phyloP scores from a whole-genome alignment of 2,329 filamentous ascomycete species.

The Hypomyces perniciosus region DNA sequence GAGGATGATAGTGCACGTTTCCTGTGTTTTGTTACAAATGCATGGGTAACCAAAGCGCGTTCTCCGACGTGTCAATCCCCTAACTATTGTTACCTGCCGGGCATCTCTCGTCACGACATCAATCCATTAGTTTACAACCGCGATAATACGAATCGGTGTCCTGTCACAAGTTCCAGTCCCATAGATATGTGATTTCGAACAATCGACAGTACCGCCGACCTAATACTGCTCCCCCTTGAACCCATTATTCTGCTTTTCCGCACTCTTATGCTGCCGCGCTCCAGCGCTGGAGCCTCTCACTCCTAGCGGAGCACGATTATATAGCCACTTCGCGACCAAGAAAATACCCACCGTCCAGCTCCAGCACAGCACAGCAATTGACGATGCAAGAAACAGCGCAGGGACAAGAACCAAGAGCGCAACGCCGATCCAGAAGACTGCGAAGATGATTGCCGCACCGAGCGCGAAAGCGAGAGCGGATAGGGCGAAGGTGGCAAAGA shows the following conservation, averaged over 20 bases:
- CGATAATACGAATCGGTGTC: too few relatives aligned
- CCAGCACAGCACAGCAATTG: conserved; percentile 59
- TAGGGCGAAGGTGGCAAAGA: conserved; percentile 62
- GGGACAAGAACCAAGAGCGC: conserved; percentile 64
- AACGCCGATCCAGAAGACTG: conserved; percentile 60
- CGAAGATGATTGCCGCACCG: conserved; percentile 57
- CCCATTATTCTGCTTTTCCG: background rate
- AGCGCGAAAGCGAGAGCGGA: conserved; percentile 58
- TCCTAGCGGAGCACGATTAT: conserved; percentile 28
- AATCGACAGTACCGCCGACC: background rate
- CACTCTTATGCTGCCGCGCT: background rate
- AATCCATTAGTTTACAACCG: too few relatives aligned
- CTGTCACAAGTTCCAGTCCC: background rate
- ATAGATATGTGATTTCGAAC: background rate
- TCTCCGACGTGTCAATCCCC: too few relatives aligned
- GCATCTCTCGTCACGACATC: background rate
- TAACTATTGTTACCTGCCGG: too few relatives aligned
- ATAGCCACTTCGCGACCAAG: conserved; percentile 41
- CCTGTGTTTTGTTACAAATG: too few relatives aligned
- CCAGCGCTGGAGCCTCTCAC: background rate
- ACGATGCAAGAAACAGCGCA: conserved; percentile 59
- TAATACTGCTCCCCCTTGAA: background rate
- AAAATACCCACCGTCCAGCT: conserved; percentile 60
- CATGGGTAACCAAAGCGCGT: too few relatives aligned
- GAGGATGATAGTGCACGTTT: too few relatives aligned